Base-by-base conservation (phyloP, 257 asterid species). In the Salvia splendens region DNA sequence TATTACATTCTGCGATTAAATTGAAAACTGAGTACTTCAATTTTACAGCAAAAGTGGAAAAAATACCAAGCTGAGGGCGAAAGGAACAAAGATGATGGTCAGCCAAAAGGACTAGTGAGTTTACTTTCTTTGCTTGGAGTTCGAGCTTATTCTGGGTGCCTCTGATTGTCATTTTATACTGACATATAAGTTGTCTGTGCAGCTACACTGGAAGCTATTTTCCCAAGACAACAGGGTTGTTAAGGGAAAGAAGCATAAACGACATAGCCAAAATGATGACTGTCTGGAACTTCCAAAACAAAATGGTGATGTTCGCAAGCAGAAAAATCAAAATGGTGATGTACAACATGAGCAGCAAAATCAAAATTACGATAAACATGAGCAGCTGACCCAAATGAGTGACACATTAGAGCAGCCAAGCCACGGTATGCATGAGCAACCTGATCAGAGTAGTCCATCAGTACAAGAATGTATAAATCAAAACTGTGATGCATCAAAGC, bases 21-120 rank as follows among this genome's bases (percentile, higher is more conserved):
- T 42, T 32, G 57, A 32, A 65, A 67, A 59, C 61, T 75, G 65
- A 77, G 49, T 70, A n/a, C 67, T 60, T 24, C 55, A 32, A 70
- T 49, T 24, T 55, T 40, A 36, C 79, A 78, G 84, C 54, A 69
- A 20, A 78, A 80, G 67, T 80, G 86, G 87, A 78, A 80, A 74
- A 73, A 73, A 66, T 55, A 62, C 51, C 78, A 33, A 45, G 70
- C 55, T 61, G 77, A 74, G 70, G 64, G 75, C 53, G 84, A 81
- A 66, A 68, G 17, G 43, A 71, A 73, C 59, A 83, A 79, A 74
- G 84, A 33, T 30, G 74, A 69, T 73, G 82, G 73, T 65, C 86
- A 77, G 76, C 86, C 83, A 36, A 91, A 84, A 78, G 95, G 95
- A 80, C 84, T 91, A 61, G 97, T 86, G 67, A 81, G 95, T 86